Evolutionary conservation across 371 early-diverging fungal genomes (phyloP), one percentile per base, ranked within the genome.

Genomic region (Actinomucor elegans): DNA sequence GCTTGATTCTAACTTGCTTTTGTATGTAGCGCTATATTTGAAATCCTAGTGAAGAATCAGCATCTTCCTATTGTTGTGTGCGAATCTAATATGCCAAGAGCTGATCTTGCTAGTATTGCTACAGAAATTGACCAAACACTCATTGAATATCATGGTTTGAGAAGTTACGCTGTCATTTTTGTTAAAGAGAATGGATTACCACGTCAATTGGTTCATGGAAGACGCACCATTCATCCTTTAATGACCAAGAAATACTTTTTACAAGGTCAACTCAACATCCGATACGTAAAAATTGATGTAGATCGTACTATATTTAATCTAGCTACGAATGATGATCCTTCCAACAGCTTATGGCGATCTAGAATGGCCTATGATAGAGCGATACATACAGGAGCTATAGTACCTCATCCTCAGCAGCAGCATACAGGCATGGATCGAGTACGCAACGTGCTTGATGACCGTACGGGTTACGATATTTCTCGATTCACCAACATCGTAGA

Each of bases 371-470:
- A 63, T 23, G 66, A 66, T 12, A 49, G 34, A 24, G 64, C 66
- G 2, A 40, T 61, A 35, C 59, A 52, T 20, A 31, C 48, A 5
- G 64, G 66, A 1, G 44, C 49, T 8, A 63, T 69, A 18, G 32
- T 52, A 7, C 74, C 67, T 52, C 69, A 74, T 15, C 63, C 65
- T 31, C 75, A 84, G 65, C 73, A 75, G 20, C 90, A 89, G 56
- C 83, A 83, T 50, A 89, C 89, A 1, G 81, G 87, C 26, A 73
- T 86, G 54, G 89, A 86, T 57, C 64, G 66, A 20, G 75, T 77
- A 5, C 55, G 58, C 32, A 73, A 70, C 35, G 76, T 81, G 5
- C 43, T 80, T 27, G 90, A 90, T 49, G 86, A 85, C 48, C 70
- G 78, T 43, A 77, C 84, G 12, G 79, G 79, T 29, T 67, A 75